Evolutionary conservation across 2,329 filamentous ascomycete genomes (phyloP), one percentile per base, ranked within the genome.

Genomic region (Penicillium sp.): DNA sequence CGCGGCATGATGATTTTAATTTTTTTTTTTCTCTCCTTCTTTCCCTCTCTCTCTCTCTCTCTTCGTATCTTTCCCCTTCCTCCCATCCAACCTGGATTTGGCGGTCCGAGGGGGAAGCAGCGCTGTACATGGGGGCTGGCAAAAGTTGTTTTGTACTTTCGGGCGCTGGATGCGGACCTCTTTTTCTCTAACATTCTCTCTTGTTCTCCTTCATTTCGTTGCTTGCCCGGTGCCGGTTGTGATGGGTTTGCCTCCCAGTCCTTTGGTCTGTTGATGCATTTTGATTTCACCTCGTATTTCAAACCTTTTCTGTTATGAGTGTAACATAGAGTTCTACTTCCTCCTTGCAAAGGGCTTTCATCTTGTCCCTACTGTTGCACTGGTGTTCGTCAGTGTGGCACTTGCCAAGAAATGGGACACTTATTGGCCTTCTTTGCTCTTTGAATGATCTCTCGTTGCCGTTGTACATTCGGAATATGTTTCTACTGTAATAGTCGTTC

Each of bases 1-100:
- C 59, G 68, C 62, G 68, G 62, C 66, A 73, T 69, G 70, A 74
- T 70, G 61, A 65, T 64, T 69, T 17, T 33, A 42, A 47, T 47
- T 47, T 47, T 42, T 55, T 55, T 55, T 53, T 22, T 22, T 69
- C 58, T 64, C 62, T 53, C 57, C 30, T 47, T 53, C 56, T 60
- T 24, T 40, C 26, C 58, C 22, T 60, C 37, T 57, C 49, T 22
- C 10, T 40, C 26, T 56, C 22, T 60, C 37, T 57, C 49, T 22
- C 10, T 8, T 65, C 53, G 66, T 64, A 65, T 56, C 28, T 35
- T 40, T 54, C 45, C 49, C n/a, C 37, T 61, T 22, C 35, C 28
- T 26, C 26, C 45, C 59, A 17, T 35, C 13, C 51, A 8, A 9
- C 22, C 51, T 54, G 51, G 13, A 38, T 24, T 12, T 17, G 19